Base-by-base conservation (phyloP, 345 rosid species). In the Dipteronia dyeriana region DNA sequence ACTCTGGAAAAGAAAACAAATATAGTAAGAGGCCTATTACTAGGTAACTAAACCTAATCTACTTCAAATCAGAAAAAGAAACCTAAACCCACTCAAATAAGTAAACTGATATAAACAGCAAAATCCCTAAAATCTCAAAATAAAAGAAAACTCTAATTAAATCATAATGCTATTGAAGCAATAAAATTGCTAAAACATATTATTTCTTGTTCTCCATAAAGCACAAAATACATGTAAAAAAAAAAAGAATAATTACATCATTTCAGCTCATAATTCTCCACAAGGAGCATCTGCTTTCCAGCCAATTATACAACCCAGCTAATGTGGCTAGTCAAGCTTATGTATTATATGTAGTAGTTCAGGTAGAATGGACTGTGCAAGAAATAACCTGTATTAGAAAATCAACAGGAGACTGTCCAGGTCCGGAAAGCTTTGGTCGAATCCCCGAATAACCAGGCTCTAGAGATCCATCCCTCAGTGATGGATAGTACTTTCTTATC, bases 381-480 rank as follows among this genome's bases (percentile, higher is more conserved):
- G 47, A 78, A 72, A 61, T 78, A 26, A 91, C 98, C 91, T 93
- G 98, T 76, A 95, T 87, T n/a, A 92, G 74, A 79, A 93, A 95
- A 88, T 93, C 97, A 9, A 19, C 45, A 0, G 94, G 83, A 76
- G 92, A 51, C 85, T 91, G 94, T 60, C 78, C 84, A 43, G 95
- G 96, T 79, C 97, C 97, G 1, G 90, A 79, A 81, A 95, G 86
- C 84, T 95, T 95, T 14, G 98, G 89, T 65, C 98, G 88, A 69
- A 93, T 92, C 79, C 99, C 99, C 12, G 96, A 78, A 83, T 95
- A 95, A 77, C 94, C 92, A 3, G 92, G 87, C 76, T 89, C 89
- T 76, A 95, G 77, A 43, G 90, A 87, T 73, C 92, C 97, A 79
- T 91, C 92, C 76, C 80, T 89, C 73, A 93, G 89, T 71, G 82